phyloP scores from a whole-genome alignment of 108 stramenopile genomes.

The Schizochytrium sp. region DNA sequence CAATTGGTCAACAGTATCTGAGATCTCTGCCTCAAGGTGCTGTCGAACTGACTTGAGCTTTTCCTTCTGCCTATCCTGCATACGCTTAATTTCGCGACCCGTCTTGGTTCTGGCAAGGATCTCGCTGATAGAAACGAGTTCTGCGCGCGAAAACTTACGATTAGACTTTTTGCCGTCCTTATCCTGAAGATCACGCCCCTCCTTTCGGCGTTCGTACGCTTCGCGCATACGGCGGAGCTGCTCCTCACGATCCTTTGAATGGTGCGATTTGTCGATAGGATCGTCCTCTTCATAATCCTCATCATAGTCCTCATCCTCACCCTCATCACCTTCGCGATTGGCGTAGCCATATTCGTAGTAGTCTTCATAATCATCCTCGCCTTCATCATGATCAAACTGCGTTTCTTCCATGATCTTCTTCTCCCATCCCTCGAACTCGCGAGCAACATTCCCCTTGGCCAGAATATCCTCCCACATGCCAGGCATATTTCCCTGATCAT shows the following conservation, averaged over 20 bases:
- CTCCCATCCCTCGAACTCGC: constrained; percentile 54
- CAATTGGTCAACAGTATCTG: constrained; percentile 11
- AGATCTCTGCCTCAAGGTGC: constrained; percentile 57
- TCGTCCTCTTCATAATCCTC: not conserved
- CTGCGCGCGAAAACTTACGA: constrained; percentile 30
- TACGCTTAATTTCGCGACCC: not conserved
- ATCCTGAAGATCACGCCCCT: not conserved
- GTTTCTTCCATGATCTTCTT: constrained; percentile 41
- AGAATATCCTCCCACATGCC: constrained; percentile 57
- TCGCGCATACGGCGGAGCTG: not conserved
- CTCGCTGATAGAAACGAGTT: constrained; percentile 25
- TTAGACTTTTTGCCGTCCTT: not conserved
- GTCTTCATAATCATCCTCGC: constrained; percentile 1
- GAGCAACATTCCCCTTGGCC: not conserved
- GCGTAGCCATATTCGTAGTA: constrained; percentile 13
- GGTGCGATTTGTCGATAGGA: not conserved
- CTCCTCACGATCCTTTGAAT: not conserved
- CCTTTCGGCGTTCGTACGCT: constrained; percentile 23
- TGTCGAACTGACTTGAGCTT: not conserved
- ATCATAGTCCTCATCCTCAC: constrained; percentile 28
- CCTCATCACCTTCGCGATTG: not conserved
- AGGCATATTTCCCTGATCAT: constrained; percentile 44
- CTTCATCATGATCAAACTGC: not conserved
- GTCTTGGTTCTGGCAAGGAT: not conserved
- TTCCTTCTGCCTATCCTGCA: constrained; percentile 14